Percentiles rank a stretch among this genome's conserved stretches.
These are phyloP conservation scores for Fusarium equiseti DNA, from an alignment of 2,329 filamentous ascomycete genomes.

Conservation along the genomic window DNA sequence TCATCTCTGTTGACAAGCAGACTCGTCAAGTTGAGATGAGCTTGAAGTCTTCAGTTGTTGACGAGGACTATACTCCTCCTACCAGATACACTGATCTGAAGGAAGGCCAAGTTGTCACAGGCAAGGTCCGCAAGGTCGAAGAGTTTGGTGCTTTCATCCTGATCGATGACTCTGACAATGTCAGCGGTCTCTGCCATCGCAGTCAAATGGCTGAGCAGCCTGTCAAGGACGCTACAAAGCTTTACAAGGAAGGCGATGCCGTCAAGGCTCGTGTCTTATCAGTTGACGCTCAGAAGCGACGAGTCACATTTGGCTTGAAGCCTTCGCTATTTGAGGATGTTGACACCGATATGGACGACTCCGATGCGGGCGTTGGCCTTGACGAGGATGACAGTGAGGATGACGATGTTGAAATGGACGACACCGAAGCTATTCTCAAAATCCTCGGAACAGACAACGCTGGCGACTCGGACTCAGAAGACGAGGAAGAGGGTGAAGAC, in stretches of 20 bases:
- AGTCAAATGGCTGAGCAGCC: slow-evolving; percentile 89
- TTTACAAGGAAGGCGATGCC: slow-evolving; percentile 90
- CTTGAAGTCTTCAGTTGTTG: slow-evolving; percentile 85
- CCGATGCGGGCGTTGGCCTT: slow-evolving; percentile 63
- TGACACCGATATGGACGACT: slow-evolving; percentile 64
- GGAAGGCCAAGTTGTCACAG: slow-evolving; percentile 84
- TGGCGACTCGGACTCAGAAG: slow-evolving; percentile 55
- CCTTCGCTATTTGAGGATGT: slow-evolving; percentile 86
- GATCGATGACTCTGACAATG: slow-evolving; percentile 85
- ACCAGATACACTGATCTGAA: slow-evolving; percentile 82
- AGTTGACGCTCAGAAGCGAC: slow-evolving; percentile 78
- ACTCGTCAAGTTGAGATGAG: slow-evolving; percentile 84
- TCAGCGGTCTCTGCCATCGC: slow-evolving; percentile 93
- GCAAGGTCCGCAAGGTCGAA: slow-evolving; percentile 92
- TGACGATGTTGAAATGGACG: slow-evolving; percentile 64
- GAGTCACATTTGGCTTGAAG: slow-evolving; percentile 91
- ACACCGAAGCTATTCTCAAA: slow-evolving; percentile 57
- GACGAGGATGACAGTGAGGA: slow-evolving; percentile 63
- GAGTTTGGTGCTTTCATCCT: slow-evolving; percentile 96
- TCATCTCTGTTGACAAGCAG: slow-evolving; percentile 77
- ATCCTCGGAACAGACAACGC: slow-evolving; percentile 62
- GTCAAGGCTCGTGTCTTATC: slow-evolving; percentile 92
- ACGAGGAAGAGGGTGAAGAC: slow-evolving; percentile 52
- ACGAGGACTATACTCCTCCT: slow-evolving; percentile 80
- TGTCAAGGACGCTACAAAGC: slow-evolving; percentile 85